A percentile compares a stretch with the other conserved stretches of the same genome.
These are phyloP conservation scores for Pseudocohnilembus persalinus DNA, from an alignment of 169 alveolate species.

Conservation along the genomic window DNA sequence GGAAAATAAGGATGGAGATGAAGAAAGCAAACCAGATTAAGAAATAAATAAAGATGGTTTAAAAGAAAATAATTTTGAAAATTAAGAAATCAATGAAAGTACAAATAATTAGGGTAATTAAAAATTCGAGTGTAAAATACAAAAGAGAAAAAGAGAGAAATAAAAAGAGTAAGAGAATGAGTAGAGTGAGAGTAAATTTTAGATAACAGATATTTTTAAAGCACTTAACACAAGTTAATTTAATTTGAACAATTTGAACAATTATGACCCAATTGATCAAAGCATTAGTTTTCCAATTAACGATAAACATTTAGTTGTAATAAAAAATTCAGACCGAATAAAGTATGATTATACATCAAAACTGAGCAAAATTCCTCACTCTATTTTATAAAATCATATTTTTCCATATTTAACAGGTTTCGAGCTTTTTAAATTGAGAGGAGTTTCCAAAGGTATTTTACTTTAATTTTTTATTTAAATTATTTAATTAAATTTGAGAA, in stretches of 20 bases:
- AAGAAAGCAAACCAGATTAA: background rate
- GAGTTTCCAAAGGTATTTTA: background rate
- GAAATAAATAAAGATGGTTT: background rate
- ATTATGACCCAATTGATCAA: background rate
- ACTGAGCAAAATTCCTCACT: slow-evolving; percentile 8
- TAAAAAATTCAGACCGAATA: slow-evolving; percentile 2
- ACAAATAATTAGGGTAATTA: too few relatives aligned
- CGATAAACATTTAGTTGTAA: background rate
- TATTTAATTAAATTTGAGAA: too few relatives aligned
- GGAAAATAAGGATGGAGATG: background rate
- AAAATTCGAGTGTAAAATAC: too few relatives aligned
- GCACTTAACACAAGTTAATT: background rate
- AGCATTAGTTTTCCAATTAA: slow-evolving; percentile 9
- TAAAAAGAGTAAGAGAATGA: background rate
- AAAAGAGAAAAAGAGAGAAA: background rate
- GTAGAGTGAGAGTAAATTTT: background rate
- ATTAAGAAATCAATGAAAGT: too few relatives aligned
- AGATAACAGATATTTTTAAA: background rate
- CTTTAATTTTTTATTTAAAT: background rate
- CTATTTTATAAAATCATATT: slow-evolving; percentile 9
- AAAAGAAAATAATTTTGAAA: too few relatives aligned
- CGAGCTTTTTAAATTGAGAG: slow-evolving; percentile 15
- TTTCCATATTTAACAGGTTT: slow-evolving; percentile 13
- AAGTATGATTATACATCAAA: slow-evolving; percentile 1
- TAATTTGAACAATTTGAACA: background rate